Conservation (phyloP, 2,329 filamentous ascomycete species). For the Capronia epimyces region DNA sequence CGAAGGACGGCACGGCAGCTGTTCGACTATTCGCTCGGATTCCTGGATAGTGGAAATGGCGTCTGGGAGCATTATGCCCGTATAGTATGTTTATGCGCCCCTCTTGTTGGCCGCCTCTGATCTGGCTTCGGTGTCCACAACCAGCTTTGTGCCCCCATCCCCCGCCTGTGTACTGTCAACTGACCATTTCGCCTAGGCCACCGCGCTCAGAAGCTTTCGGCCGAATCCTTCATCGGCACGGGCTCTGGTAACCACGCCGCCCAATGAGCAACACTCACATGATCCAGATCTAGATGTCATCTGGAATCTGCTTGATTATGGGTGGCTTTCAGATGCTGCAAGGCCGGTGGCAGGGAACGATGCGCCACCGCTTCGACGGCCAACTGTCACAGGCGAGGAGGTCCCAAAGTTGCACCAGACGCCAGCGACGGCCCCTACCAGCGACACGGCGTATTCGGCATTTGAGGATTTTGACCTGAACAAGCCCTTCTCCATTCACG, state of each 20-base stretch:
- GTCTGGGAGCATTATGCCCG: slow-evolving; percentile 13
- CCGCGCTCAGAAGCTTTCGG: slow-evolving; percentile 3
- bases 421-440: neutral
- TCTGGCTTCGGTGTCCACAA: too few relatives aligned
- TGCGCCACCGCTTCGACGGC: neutral
- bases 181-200: slow-evolving; percentile 3
- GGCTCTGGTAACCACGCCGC: slow-evolving; percentile 6
- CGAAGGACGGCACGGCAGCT: slow-evolving; percentile 8
- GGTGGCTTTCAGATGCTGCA: slow-evolving; percentile 17
- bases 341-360: neutral
- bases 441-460: neutral
- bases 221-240: slow-evolving; percentile 8
- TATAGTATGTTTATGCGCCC: slow-evolving; percentile 6
- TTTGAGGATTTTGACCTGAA: neutral
- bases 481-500: neutral
- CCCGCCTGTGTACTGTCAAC: neutral
- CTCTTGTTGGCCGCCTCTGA: too few relatives aligned
- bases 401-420: neutral
- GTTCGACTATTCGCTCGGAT: slow-evolving; percentile 8
- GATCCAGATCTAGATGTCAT: slow-evolving; percentile 8
- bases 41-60: slow-evolving; percentile 3
- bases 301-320: slow-evolving; percentile 18
- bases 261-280: neutral
- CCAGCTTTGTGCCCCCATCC: too few relatives aligned
- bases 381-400: neutral